Base-by-base conservation (phyloP, 1,284 basidiomycete species). In the Coriolopsis trogii region DNA sequence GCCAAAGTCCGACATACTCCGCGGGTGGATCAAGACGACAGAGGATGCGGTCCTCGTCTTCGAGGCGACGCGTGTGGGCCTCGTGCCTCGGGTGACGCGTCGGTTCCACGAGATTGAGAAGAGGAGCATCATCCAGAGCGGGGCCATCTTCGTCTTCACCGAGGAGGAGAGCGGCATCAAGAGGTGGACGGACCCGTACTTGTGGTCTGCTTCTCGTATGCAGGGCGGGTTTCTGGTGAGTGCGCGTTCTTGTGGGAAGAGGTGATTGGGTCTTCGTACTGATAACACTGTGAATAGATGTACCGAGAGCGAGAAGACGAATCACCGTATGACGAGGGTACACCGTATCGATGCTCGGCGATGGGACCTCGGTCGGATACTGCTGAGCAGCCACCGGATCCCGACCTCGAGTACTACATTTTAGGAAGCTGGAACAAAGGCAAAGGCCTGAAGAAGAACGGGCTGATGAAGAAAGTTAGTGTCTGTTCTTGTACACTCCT, bases 41-140 rank as follows among this genome's bases (percentile, higher is more conserved):
- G 73, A 74, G 53, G 82, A 84, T 62, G 80, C 81, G 3, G 66
- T 84, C 20, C 72, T 84, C 49, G 70, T 84, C 42, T 80, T 84
- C 49, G 81, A 83, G 56, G 80, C 78, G 0, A 78, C 79, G 20
- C 69, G 75, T 30, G 66, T 74, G 16, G 79, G 79, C 13, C 68
- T 75, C 58, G 73, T 81, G n/a, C 78, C 80, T 2, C 73, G 80
- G 30, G 77, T 84, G 18, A 79, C 77, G 1, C 67, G 82, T 4
- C 68, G 82, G n/a, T 67, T 84, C 55, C 77, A 79, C 31, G 81
- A 84, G 56, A 68, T 75, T 36, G 82, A 84, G 62, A 65, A 65
- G 42, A 56, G 62, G 38, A 54, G 49, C 45, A 59, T 62, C 50
- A 62, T 65, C 45, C 47, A 55, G 39, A 63, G 62, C 53, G 63